Evolutionary conservation across 345 rosid genomes (phyloP).

Genomic region (Acer yangbiense): DNA sequence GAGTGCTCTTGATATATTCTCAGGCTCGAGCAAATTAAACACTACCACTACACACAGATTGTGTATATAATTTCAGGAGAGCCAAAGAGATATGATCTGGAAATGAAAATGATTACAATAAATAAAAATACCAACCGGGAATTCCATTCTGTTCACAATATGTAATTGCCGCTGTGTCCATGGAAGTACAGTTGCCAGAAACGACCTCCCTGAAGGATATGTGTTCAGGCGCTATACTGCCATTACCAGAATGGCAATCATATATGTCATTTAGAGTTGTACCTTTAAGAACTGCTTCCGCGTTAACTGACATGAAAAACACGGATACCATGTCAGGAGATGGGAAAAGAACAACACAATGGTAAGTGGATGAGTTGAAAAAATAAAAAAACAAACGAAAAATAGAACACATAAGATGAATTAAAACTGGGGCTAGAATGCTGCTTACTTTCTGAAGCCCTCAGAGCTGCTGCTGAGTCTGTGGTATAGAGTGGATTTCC

Average conservation of each 20-base stretch:
- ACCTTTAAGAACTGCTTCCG: conserved; percentile 49
- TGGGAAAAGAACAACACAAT: background rate
- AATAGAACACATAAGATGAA: background rate
- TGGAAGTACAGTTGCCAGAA: conserved; percentile 30
- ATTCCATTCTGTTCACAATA: conserved; percentile 52
- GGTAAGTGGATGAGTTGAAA: background rate
- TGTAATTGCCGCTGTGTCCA: conserved; percentile 48
- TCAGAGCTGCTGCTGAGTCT: conserved; percentile 51
- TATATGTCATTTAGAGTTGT: conserved; percentile 36
- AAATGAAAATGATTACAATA: background rate
- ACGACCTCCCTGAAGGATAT: conserved; percentile 41
- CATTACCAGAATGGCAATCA: conserved; percentile 33
- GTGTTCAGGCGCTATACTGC: conserved; percentile 34
- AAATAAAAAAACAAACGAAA: background rate
- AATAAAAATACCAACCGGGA: conserved; percentile 38
- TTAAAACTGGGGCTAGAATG: background rate
- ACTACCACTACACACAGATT: conserved; percentile 36
- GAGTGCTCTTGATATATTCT: conserved; percentile 47
- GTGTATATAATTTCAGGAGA: background rate
- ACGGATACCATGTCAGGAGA: background rate
- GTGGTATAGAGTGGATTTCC: conserved; percentile 53
- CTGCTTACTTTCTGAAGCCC: conserved; percentile 47
- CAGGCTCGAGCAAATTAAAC: conserved; percentile 48
- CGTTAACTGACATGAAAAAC: conserved; percentile 38
- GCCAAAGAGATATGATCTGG: background rate